phyloP scores from a whole-genome alignment of 257 asterid species.

The Nicotiana otophora region DNA sequence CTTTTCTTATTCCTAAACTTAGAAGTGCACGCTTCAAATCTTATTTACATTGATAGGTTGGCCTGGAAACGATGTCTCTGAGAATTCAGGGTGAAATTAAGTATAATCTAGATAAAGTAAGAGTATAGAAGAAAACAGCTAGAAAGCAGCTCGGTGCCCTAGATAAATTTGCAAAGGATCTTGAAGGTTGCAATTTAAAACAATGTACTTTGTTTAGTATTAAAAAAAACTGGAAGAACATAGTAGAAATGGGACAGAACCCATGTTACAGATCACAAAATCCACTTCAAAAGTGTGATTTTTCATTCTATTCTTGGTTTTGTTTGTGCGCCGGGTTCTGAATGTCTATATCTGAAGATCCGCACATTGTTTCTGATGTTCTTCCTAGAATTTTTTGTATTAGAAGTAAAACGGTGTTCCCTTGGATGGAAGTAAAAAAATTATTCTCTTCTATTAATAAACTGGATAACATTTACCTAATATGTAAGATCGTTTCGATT shows the following conservation, averaged over 20 bases:
- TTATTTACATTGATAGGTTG: neutral
- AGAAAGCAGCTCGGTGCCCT: neutral
- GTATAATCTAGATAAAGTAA: neutral
- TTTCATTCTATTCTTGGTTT: neutral
- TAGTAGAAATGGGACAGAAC: neutral
- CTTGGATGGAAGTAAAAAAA: neutral
- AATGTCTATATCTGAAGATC: neutral
- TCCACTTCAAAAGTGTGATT: neutral
- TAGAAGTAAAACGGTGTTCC: neutral
- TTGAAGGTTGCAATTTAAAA: neutral
- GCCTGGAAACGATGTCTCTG: neutral
- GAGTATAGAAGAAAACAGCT: neutral
- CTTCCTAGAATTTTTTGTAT: neutral
- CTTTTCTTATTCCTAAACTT: neutral
- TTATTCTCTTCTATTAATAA: neutral
- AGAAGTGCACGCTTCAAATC: neutral
- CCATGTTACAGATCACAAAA: neutral
- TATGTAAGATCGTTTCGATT: neutral
- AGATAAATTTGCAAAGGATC: neutral
- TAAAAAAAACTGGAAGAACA: neutral
- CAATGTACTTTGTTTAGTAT: neutral
- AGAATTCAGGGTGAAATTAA: neutral
- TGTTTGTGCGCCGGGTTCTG: neutral
- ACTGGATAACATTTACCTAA: neutral
- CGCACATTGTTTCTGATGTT: neutral